Base-by-base conservation (phyloP, 202 grass and related monocot species). In the Musa balbisiana region DNA sequence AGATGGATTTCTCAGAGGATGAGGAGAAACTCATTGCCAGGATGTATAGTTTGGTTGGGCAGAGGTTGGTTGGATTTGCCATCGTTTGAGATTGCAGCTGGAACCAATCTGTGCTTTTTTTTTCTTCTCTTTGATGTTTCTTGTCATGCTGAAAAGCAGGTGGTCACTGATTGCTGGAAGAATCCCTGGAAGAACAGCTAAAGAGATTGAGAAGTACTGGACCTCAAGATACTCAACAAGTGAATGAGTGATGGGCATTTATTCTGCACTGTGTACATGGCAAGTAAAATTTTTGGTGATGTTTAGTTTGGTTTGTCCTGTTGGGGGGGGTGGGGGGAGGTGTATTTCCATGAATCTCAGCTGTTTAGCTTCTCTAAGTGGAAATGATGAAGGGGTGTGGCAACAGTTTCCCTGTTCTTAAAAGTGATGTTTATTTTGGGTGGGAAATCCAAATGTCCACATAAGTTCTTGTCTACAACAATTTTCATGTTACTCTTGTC, bases 191-290 rank as follows among this genome's bases (percentile, higher is more conserved):
- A 87, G 84, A 80, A 76, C 84, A 76, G 80, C 84, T 52, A 65
- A 83, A 66, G 84, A 87, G 55, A 87, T 87, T 68, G 84, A 87
- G 71, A 83, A 80, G 69, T 87, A 87, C 50, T 87, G 84, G 70
- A 87, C 76, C 23, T 14, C 51, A 9, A 87, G 80, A 54, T 80
- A 80, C 69, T 83, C 80, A 49, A 80, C 71, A 0, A 83, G 80
- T 51, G 67, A 51, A 11, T 70, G 67, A 70, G 1, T 64, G 62
- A 22, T 20, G 9, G 58, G 58, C 1, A 22, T 62, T 62, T 20
- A 62, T 4, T 19, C 9, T 62, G 64, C 1, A 16, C 25, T 70
- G 67, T 70, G 67, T 8, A 20, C 43, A 51, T 70, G 15, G 67
- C 8, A 10, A 20, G 67, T 43, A 70, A 20, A 43, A 43, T 43